Evolutionary conservation across 441 rosid species (phyloP).

Genomic region (Cnidoscolus chayamansa): DNA sequence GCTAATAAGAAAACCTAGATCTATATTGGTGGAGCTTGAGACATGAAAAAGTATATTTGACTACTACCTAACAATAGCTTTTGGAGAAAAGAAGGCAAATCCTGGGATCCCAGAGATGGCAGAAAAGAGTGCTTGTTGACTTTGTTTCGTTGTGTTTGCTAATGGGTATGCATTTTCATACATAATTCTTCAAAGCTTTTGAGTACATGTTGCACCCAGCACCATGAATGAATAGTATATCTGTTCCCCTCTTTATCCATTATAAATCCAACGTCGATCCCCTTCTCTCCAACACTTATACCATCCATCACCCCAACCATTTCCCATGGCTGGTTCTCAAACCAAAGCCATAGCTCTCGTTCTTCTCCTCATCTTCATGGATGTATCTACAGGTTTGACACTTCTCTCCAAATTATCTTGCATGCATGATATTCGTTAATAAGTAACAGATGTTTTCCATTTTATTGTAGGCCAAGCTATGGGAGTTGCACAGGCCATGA

Average conservation of each 20-base stretch:
- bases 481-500: constrained; percentile 9
- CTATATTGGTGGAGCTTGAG: background rate
- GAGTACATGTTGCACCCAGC: constrained; percentile 23
- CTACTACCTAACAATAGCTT: constrained; percentile 16
- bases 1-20: too few species aligned
- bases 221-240: constrained; percentile 8
- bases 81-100: background rate
- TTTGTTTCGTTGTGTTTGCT: constrained; percentile 22
- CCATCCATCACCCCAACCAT: background rate
- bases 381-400: constrained; percentile 26
- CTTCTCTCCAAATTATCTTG: background rate
- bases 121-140: constrained; percentile 18
- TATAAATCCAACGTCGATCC: constrained; percentile 22
- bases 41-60: background rate
- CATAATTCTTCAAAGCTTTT: constrained; percentile 27
- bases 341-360: constrained; percentile 25
- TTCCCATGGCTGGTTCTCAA: constrained; percentile 22
- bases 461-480: constrained; percentile 20
- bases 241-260: background rate
- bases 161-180: constrained; percentile 25
- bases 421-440: background rate
- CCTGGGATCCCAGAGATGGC: constrained; percentile 11
- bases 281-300: background rate
- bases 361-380: constrained; percentile 15
- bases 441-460: background rate